Percentiles rank a stretch among this genome's conserved stretches.
phyloP scores from a whole-genome alignment of 306 rosid species.

The Vigna angularis region DNA sequence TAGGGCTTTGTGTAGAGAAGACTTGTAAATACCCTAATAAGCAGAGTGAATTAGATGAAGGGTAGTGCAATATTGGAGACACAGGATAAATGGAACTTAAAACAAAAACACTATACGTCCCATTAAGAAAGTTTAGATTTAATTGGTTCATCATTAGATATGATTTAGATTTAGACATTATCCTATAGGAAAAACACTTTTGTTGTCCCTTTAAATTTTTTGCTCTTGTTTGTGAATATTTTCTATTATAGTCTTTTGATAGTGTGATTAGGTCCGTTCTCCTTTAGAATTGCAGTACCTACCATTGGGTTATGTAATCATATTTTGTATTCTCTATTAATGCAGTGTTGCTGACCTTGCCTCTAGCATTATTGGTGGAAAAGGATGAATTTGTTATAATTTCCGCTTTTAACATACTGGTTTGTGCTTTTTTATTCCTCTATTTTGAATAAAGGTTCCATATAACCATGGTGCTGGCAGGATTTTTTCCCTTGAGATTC shows the following conservation, averaged over 20 bases:
- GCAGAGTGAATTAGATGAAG: not conserved
- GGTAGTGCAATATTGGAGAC: not conserved
- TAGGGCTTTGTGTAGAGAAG: not conserved
- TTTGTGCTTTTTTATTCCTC: constrained; percentile 16
- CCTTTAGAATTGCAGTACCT: not conserved
- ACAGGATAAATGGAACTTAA: not conserved
- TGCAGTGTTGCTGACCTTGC: constrained; percentile 45
- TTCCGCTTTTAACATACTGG: constrained; percentile 12
- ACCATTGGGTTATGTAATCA: constrained; percentile 7
- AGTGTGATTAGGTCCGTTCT: not conserved
- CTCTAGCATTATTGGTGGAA: constrained; percentile 12
- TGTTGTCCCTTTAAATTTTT: not conserved
- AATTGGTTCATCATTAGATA: not conserved
- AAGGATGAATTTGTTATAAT: constrained; percentile 24
- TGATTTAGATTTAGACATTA: not conserved
- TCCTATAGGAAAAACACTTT: not conserved
- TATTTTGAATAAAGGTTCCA: constrained; percentile 47
- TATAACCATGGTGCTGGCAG: constrained; percentile 1
- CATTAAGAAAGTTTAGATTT: not conserved
- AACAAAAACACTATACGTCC: not conserved
- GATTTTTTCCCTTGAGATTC: not conserved
- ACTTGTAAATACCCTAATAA: not conserved
- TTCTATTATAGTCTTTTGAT: not conserved
- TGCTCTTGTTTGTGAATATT: constrained; percentile 5
- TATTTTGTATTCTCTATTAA: constrained; percentile 14